These are phyloP conservation scores for Candida qinlingensis DNA, from an alignment of 805 yeast genomes.

Conservation along the genomic window DNA sequence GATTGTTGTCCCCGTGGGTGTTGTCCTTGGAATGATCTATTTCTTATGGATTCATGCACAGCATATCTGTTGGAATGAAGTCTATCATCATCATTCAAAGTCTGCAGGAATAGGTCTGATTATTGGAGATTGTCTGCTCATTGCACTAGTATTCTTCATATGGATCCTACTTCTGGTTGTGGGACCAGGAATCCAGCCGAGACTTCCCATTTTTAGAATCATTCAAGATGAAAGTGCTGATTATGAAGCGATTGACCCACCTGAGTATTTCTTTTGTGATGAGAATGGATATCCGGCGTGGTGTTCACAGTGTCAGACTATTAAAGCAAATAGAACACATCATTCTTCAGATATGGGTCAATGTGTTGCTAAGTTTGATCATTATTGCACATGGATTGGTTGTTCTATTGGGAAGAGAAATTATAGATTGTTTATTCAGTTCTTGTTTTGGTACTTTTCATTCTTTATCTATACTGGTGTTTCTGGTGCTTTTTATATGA, in stretches of 20 bases:
- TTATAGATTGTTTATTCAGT: constrained; percentile 53
- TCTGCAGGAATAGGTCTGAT: constrained; percentile 30
- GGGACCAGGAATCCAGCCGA: constrained; percentile 58
- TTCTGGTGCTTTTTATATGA: constrained; percentile 31
- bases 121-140: constrained; percentile 25
- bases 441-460: constrained; percentile 32
- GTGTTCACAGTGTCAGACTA: constrained; percentile 61
- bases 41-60: constrained; percentile 23
- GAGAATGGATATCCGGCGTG: constrained; percentile 69
- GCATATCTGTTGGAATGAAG: constrained; percentile 27
- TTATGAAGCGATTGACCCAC: constrained; percentile 35
- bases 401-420: constrained; percentile 64
- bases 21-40: constrained; percentile 11
- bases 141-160: constrained; percentile 23
- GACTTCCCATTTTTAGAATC: constrained; percentile 32
- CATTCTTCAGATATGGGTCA: constrained; percentile 52
- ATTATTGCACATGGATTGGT: constrained; percentile 78
- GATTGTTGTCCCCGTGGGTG: constrained; percentile 8
- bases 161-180: constrained; percentile 41
- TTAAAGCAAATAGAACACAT: constrained; percentile 64
- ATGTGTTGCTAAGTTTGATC: constrained; percentile 79
- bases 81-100: constrained; percentile 21
- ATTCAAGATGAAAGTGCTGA: constrained; percentile 19
- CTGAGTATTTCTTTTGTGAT: constrained; percentile 63
- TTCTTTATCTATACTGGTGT: constrained; percentile 37